phyloP scores from a whole-genome alignment of 1,284 basidiomycete genomes.

The Flammula alnicola region DNA sequence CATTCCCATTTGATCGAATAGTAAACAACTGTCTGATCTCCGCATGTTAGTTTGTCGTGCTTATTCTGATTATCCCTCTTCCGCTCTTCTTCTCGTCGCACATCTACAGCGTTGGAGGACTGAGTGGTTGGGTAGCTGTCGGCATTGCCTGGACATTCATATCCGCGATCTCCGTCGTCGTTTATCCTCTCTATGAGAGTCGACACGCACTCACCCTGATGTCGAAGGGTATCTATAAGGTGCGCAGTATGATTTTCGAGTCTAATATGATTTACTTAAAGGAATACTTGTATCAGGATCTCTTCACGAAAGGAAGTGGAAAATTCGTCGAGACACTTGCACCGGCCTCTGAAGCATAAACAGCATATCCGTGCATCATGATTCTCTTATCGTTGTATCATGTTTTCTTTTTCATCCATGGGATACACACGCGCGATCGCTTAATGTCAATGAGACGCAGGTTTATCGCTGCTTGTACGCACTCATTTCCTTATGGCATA shows the following conservation, averaged over 20 bases:
- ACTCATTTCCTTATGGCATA: too few relatives aligned
- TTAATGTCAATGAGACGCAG: too few relatives aligned
- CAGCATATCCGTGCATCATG: too few relatives aligned
- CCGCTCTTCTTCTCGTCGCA: constrained; percentile 84
- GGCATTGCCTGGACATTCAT: constrained; percentile 86
- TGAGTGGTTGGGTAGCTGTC: constrained; percentile 79
- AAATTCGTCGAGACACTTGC: constrained; percentile 38
- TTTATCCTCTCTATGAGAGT: constrained; percentile 89
- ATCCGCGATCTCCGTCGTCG: constrained; percentile 74
- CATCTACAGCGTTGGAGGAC: constrained; percentile 68
- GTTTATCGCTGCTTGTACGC: too few relatives aligned
- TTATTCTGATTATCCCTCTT: constrained; percentile 77
- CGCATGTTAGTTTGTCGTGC: constrained; percentile 55
- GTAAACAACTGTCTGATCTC: background rate
- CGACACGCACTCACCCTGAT: constrained; percentile 67
- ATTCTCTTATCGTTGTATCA: too few relatives aligned
- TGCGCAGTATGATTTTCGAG: constrained; percentile 14
- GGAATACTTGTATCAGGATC: constrained; percentile 39
- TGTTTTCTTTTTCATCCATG: too few relatives aligned
- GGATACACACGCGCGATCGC: too few relatives aligned
- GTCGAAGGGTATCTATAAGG: constrained; percentile 65
- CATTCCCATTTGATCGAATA: background rate
- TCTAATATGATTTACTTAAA: background rate
- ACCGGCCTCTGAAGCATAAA: background rate
- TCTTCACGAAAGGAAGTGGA: constrained; percentile 55